phyloP scores from a whole-genome alignment of 2,329 filamentous ascomycete genomes.

The Bipolaris zeicola region DNA sequence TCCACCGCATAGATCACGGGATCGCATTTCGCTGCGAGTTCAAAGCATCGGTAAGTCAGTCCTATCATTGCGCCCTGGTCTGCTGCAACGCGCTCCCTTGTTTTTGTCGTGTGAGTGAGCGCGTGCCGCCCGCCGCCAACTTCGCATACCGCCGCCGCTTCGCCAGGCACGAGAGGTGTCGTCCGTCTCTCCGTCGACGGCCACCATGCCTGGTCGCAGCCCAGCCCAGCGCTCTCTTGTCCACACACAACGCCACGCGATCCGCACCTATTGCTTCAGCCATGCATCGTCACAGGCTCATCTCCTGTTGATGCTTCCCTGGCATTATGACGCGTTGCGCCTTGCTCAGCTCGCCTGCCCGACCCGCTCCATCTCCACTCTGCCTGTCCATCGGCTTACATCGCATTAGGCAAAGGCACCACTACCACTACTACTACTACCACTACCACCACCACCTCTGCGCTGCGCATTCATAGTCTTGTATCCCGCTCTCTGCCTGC shows the following conservation, averaged over 20 bases:
- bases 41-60: conserved; percentile 42
- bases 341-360: neutral
- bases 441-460: too few relatives aligned
- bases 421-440: conserved; percentile 3
- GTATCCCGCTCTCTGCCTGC: conserved; percentile 30
- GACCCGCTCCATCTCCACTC: conserved; percentile 14
- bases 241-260: neutral
- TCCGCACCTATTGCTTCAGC: neutral
- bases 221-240: neutral
- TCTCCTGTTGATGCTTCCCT: neutral
- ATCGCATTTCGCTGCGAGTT: conserved; percentile 41
- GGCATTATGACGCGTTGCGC: conserved; percentile 1
- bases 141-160: neutral
- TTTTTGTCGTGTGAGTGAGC: neutral
- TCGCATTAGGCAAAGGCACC: conserved; percentile 27
- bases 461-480: conserved; percentile 30
- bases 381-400: conserved; percentile 30
- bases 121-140: neutral
- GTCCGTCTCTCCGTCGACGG: neutral
- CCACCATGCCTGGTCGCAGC: neutral
- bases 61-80: conserved; percentile 17
- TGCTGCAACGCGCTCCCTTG: conserved; percentile 11
- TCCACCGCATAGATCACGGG: conserved; percentile 42
- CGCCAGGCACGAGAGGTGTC: neutral
- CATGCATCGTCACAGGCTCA: neutral